Conservation (phyloP, 1,284 basidiomycete genomes). For the Gymnopus androsaceus region DNA sequence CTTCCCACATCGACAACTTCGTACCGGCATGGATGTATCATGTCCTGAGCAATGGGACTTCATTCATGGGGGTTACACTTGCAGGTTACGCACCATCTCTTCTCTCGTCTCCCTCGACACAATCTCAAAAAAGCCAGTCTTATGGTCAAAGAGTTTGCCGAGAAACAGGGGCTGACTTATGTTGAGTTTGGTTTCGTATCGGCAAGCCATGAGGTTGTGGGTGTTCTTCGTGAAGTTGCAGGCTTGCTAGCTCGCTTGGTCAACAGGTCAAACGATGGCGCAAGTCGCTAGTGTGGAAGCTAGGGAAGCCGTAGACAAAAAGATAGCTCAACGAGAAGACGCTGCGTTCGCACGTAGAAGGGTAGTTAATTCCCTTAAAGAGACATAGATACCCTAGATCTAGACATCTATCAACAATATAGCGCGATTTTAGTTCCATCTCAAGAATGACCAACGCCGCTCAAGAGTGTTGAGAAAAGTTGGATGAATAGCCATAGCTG, state of each 20-base stretch:
- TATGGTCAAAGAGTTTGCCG: slow-evolving; percentile 84
- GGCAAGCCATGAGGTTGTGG: slow-evolving; percentile 80
- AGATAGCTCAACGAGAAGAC: slow-evolving; percentile 31
- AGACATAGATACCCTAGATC: neutral
- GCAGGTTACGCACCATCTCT: slow-evolving; percentile 85
- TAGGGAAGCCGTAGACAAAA: slow-evolving; percentile 57
- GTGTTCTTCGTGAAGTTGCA: slow-evolving; percentile 78
- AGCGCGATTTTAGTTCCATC: no score
- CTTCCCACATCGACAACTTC: slow-evolving; percentile 90
- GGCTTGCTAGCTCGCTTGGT: slow-evolving; percentile 23
- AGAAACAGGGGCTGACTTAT: slow-evolving; percentile 83
- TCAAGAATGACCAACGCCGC: no score
- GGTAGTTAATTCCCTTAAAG: neutral
- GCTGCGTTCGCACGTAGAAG: neutral
- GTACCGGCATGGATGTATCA: slow-evolving; percentile 94
- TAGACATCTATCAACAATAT: no score
- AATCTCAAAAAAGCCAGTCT: slow-evolving; percentile 82
- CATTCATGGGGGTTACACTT: slow-evolving; percentile 94
- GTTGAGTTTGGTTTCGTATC: slow-evolving; percentile 88
- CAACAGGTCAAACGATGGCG: slow-evolving; percentile 75
- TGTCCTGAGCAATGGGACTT: slow-evolving; percentile 81
- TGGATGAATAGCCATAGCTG: no score
- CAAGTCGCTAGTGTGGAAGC: slow-evolving; percentile 72
- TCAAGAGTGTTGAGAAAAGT: no score
- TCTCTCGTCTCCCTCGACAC: slow-evolving; percentile 94